Conservation (phyloP, 2,329 filamentous ascomycete species). For the Fonsecaea nubica region DNA sequence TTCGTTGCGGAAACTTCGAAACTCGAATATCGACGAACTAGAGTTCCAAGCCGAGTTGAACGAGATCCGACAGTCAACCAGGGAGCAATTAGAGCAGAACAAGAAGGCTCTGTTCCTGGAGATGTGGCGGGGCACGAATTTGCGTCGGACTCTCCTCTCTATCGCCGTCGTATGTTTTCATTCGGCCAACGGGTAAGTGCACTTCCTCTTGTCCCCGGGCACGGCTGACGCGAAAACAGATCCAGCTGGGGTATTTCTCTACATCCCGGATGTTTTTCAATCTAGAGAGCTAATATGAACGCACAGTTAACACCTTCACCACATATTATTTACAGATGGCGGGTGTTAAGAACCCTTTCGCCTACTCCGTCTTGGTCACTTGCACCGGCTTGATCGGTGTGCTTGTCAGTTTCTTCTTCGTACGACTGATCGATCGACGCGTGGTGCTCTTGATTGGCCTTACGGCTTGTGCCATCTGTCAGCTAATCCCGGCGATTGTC, state of each 20-base stretch:
- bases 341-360: slow-evolving; percentile 26
- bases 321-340: slow-evolving; percentile 31
- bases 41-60: slow-evolving; percentile 36
- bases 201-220: no score
- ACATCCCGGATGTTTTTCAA: no score
- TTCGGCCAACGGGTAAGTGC: slow-evolving; percentile 29
- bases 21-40: slow-evolving; percentile 29
- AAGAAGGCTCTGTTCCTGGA: slow-evolving; percentile 31
- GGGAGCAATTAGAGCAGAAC: slow-evolving; percentile 32
- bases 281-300: no score
- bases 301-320: slow-evolving; percentile 20
- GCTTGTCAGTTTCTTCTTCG: slow-evolving; percentile 31
- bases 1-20: slow-evolving; percentile 31
- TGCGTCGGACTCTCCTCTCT: slow-evolving; percentile 26
- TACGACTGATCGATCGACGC: slow-evolving; percentile 30
- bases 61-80: slow-evolving; percentile 36
- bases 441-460: slow-evolving; percentile 29
- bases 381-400: slow-evolving; percentile 31
- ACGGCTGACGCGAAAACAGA: slow-evolving; percentile 9
- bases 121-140: slow-evolving; percentile 33
- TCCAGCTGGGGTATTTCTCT: slow-evolving; percentile 21
- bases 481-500: slow-evolving; percentile 28
- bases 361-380: slow-evolving; percentile 31
- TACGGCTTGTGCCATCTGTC: slow-evolving; percentile 27
- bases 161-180: slow-evolving; percentile 35